A percentile compares a stretch with the other conserved stretches of the same genome.
Conservation (phyloP, 352 stramenopile species). For the Globisporangium camurandrum region DNA sequence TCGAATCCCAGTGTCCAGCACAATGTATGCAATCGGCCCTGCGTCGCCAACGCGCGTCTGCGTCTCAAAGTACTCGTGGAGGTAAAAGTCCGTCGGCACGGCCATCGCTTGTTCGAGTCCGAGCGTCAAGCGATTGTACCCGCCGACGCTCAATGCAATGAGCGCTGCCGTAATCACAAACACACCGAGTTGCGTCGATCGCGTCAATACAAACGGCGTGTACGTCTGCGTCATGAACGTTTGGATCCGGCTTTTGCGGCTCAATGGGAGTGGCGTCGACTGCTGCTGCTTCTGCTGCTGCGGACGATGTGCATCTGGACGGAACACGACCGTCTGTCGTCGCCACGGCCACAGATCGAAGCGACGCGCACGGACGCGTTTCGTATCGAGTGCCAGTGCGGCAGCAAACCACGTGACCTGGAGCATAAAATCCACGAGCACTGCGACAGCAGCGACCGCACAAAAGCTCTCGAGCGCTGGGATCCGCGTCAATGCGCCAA, state of each 20-base stretch:
- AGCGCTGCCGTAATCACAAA: conserved; percentile 27
- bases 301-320: no score
- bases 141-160: conserved; percentile 42
- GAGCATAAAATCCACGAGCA: conserved; percentile 70
- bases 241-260: conserved; percentile 22
- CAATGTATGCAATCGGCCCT: conserved; percentile 83
- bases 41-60: conserved; percentile 81
- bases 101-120: conserved; percentile 86
- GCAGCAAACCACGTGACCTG: conserved; percentile 87
- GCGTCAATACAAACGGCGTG: conserved; percentile 47
- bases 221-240: conserved; percentile 62
- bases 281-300: conserved; percentile 17
- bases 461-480: conserved; percentile 85
- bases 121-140: conserved; percentile 56
- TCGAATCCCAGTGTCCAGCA: conserved; percentile 42
- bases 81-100: conserved; percentile 81
- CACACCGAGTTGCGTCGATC: conserved; percentile 54
- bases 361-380: conserved; percentile 49
- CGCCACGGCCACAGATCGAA: conserved; percentile 71
- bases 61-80: conserved; percentile 85
- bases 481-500: conserved; percentile 81
- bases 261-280: not conserved
- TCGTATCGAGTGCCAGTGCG: conserved; percentile 67
- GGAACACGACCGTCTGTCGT: conserved; percentile 41
- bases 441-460: conserved; percentile 73